phyloP scores from a whole-genome alignment of 352 stramenopile species.

The Phytopythium delawarense region DNA sequence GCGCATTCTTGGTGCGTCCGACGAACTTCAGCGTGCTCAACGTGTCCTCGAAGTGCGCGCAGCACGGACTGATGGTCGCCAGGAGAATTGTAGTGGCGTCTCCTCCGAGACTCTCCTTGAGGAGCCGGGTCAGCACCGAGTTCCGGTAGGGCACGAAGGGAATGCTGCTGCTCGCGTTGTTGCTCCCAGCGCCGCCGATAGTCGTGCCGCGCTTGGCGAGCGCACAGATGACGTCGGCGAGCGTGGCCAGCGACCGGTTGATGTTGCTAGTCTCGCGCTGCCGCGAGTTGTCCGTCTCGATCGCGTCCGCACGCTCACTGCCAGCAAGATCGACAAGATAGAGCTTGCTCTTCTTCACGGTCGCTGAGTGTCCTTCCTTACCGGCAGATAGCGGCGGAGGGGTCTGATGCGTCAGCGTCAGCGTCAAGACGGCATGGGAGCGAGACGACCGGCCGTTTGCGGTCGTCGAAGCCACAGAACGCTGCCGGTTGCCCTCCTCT shows the following conservation, averaged over 20 bases:
- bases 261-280: slow-evolving; percentile 76
- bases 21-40: slow-evolving; percentile 83
- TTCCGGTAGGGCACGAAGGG: slow-evolving; percentile 87
- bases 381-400: slow-evolving; percentile 4
- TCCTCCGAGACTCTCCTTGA: slow-evolving; percentile 78
- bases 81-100: slow-evolving; percentile 86
- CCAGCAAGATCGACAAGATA: slow-evolving; percentile 71
- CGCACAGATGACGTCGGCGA: slow-evolving; percentile 83
- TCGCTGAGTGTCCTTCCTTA: not conserved
- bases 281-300: slow-evolving; percentile 34
- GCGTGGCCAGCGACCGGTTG: slow-evolving; percentile 78
- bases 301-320: slow-evolving; percentile 58
- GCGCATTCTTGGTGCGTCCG: slow-evolving; percentile 56
- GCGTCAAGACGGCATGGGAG: slow-evolving; percentile 62
- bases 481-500: slow-evolving; percentile 54
- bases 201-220: slow-evolving; percentile 32
- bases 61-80: slow-evolving; percentile 82
- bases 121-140: slow-evolving; percentile 77
- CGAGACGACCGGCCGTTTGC: slow-evolving; percentile 43
- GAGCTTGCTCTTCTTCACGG: slow-evolving; percentile 52
- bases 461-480: slow-evolving; percentile 46
- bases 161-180: slow-evolving; percentile 9
- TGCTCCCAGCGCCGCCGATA: slow-evolving; percentile 6
- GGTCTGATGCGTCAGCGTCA: slow-evolving; percentile 44
- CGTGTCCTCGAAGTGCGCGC: slow-evolving; percentile 83